Evolutionary conservation across 768 basidiomycete species (phyloP), one percentile per base, ranked within the genome.

Genomic region (Lyophyllum atratum): DNA sequence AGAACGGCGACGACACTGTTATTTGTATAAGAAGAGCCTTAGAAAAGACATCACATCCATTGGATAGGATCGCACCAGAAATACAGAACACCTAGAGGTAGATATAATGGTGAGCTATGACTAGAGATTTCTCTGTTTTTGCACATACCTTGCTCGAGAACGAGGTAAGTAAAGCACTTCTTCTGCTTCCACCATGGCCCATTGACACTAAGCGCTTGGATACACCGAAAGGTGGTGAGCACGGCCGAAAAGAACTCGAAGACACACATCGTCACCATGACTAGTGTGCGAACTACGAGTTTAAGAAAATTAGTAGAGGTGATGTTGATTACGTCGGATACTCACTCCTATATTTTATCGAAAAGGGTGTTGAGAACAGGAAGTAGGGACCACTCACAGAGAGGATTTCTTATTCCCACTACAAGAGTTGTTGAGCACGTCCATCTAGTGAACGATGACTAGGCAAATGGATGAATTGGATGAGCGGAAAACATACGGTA

Each of bases 241-340:
- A 59, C 55, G 0, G 66, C 65, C 6, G 70, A 63, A 1, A 62
- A 64, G 19, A 63, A 59, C 40, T 71, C 70, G 25, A 71, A 72
- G 1, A 68, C 57, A 11, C 63, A 59, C 68, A 68, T 69, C 25
- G 69, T 19, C 28, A 70, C 67, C 2, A 68, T 65, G 14, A 72
- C 60, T 6, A 31, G 29, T 19, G 11, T 15, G 6, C 34, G 8
- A 3, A 37, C 34, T 37, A 15, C 17, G 8, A n/a, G n/a, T n/a
- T 9, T 14, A 15, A 15, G 4, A 3, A 3, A 3, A 15, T 37
- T 37, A 37, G 34, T 3, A 37, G 3, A 15, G 6, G 34, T 15
- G 14, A 37, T 15, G 6, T 37, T 15, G 17, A 11, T n/a, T n/a
- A n/a, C n/a, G n/a, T n/a, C n/a, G n/a, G n/a, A n/a, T n/a, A n/a